These are phyloP conservation scores for Vigna mungo DNA, from an alignment of 306 rosid genomes.

Conservation along the genomic window DNA sequence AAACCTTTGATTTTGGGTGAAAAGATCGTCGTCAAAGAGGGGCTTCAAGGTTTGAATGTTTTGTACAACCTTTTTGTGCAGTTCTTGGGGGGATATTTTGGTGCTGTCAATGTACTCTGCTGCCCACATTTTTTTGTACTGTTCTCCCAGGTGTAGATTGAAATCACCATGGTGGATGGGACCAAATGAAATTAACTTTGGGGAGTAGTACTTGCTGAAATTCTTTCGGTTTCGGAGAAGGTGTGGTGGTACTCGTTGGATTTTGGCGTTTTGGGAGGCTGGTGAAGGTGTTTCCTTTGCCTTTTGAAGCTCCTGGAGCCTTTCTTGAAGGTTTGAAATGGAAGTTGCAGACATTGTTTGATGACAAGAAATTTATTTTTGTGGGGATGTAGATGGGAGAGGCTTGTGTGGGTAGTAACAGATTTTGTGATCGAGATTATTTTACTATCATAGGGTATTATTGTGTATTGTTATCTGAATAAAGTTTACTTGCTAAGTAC, in stretches of 20 bases:
- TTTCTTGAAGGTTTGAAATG: background rate
- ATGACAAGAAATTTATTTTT: no score
- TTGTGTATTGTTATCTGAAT: background rate
- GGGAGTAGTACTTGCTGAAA: background rate
- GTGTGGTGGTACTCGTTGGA: conserved; percentile 33
- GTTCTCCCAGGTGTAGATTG: conserved; percentile 9
- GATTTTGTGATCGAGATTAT: background rate
- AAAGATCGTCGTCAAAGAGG: background rate
- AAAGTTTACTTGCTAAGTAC: background rate
- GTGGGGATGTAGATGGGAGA: background rate
- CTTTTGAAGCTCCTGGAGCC: background rate
- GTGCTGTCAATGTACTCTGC: background rate
- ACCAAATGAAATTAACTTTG: conserved; percentile 27
- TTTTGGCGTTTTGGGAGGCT: background rate
- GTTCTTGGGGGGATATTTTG: background rate
- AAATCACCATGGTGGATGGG: conserved; percentile 20
- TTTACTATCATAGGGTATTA: no score
- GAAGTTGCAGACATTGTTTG: background rate
- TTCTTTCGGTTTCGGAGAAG: background rate
- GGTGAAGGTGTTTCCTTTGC: background rate
- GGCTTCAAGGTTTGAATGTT: background rate
- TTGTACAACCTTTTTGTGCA: background rate
- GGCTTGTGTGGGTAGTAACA: background rate
- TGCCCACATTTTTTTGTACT: conserved; percentile 24
- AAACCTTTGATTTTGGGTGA: background rate